phyloP scores from a whole-genome alignment of 441 rosid genomes.

The Metrosideros polymorpha region DNA sequence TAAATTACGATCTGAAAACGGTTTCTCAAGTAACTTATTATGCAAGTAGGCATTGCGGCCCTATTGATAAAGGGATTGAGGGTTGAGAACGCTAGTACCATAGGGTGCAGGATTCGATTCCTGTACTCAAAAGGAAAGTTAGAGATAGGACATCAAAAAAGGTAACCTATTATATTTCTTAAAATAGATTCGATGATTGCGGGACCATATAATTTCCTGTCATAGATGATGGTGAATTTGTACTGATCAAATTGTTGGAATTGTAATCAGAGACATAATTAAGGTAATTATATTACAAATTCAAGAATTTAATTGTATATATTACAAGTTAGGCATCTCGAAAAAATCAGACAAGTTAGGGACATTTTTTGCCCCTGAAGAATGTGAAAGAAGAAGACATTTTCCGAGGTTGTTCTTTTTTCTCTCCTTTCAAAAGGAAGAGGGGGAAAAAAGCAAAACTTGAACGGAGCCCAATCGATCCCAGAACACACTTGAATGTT shows the following conservation, averaged over 20 bases:
- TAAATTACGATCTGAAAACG: too few species aligned
- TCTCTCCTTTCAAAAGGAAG: not conserved
- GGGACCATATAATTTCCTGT: fast-evolving
- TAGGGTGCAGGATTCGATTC: too few species aligned
- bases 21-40: too few species aligned
- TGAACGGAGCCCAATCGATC: not conserved
- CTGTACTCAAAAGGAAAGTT: too few species aligned
- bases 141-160: too few species aligned
- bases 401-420: not conserved
- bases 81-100: too few species aligned
- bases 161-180: too few species aligned
- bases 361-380: not conserved
- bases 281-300: not conserved
- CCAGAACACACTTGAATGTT: not conserved
- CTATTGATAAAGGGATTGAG: too few species aligned
- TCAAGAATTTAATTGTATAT: not conserved
- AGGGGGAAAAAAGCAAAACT: not conserved
- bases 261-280: not conserved
- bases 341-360: not conserved
- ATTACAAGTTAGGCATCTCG: not conserved
- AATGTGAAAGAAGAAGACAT: not conserved
- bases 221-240: not conserved
- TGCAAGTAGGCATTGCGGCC: too few species aligned
- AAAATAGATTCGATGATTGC: too few species aligned
- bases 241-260: not conserved